Percentiles rank a stretch among this genome's conserved stretches.
Evolutionary conservation across 352 stramenopile species (phyloP).

Genomic region (Globisporangium alternatum): DNA sequence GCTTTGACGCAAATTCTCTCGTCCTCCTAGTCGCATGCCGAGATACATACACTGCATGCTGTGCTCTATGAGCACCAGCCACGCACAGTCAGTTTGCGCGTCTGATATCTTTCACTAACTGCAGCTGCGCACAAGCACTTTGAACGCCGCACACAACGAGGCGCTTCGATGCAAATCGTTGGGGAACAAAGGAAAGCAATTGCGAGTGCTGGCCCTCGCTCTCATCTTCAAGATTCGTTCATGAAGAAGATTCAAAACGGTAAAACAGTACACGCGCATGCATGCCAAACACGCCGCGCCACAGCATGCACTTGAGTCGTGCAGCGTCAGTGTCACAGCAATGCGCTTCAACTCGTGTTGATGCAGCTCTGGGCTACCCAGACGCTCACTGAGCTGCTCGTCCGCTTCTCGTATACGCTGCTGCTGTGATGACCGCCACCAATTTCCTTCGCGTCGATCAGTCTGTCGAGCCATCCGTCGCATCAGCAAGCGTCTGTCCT

Average conservation of each 20-base stretch:
- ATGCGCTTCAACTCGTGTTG: neutral
- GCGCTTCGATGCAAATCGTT: neutral
- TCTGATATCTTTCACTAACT: no score
- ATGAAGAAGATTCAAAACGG: slow-evolving; percentile 11
- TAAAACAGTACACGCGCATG: neutral
- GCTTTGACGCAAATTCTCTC: slow-evolving; percentile 2
- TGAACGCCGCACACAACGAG: neutral
- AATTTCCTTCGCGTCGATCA: slow-evolving; percentile 3
- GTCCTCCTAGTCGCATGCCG: neutral
- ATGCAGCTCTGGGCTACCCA: neutral
- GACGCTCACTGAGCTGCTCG: neutral
- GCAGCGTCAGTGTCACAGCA: neutral
- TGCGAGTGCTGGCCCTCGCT: neutral
- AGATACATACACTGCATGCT: neutral
- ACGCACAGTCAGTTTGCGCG: no score
- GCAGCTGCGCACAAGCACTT: no score
- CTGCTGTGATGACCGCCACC: neutral
- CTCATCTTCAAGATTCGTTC: slow-evolving; percentile 3
- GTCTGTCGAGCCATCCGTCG: neutral
- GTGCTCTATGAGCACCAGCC: neutral
- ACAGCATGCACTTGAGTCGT: neutral
- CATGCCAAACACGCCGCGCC: neutral
- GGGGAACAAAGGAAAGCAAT: neutral
- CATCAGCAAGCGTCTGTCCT: neutral
- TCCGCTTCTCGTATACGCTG: no score